These are phyloP conservation scores for Termitomyces heimii DNA, from an alignment of 768 basidiomycete genomes.

Conservation along the genomic window DNA sequence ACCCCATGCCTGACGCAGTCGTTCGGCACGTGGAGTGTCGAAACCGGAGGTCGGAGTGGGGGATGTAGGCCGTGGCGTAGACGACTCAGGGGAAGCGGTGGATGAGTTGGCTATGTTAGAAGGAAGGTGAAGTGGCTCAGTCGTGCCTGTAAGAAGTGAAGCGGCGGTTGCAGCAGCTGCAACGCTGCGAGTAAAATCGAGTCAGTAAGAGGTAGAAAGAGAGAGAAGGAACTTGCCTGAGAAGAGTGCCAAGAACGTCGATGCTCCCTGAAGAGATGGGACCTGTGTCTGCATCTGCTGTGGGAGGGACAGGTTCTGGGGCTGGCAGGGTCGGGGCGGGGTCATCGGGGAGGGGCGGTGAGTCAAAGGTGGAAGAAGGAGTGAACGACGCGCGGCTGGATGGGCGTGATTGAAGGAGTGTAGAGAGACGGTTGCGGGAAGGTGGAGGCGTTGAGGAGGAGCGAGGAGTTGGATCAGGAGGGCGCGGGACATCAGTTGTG, in stretches of 20 bases:
- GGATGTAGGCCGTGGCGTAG: constrained; percentile 21
- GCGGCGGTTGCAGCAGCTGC: constrained; percentile 91
- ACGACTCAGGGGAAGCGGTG: background rate
- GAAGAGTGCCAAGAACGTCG: constrained; percentile 75
- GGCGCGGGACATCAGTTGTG: constrained; percentile 57
- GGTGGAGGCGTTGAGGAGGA: constrained; percentile 25
- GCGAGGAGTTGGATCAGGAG: constrained; percentile 17
- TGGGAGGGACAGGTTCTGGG: background rate
- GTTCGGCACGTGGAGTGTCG: constrained; percentile 29
- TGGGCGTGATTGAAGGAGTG: constrained; percentile 31
- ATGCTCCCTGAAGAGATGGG: constrained; percentile 68
- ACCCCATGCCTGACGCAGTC: constrained; percentile 64
- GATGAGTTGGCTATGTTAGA: background rate
- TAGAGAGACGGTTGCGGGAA: constrained; percentile 25
- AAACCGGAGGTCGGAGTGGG: constrained; percentile 42
- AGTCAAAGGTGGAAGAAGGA: constrained; percentile 10
- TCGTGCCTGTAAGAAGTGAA: constrained; percentile 71
- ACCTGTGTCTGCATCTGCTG: constrained; percentile 14
- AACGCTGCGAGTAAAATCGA: constrained; percentile 40
- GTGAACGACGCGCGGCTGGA: constrained; percentile 14
- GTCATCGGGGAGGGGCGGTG: constrained; percentile 7
- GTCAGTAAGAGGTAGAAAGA: background rate
- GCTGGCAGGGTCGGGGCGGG: background rate
- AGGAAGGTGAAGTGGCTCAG: constrained; percentile 57
- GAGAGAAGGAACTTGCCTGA: constrained; percentile 47